Base-by-base conservation (phyloP, 2,329 filamentous ascomycete species). In the Onygenales sp. region DNA sequence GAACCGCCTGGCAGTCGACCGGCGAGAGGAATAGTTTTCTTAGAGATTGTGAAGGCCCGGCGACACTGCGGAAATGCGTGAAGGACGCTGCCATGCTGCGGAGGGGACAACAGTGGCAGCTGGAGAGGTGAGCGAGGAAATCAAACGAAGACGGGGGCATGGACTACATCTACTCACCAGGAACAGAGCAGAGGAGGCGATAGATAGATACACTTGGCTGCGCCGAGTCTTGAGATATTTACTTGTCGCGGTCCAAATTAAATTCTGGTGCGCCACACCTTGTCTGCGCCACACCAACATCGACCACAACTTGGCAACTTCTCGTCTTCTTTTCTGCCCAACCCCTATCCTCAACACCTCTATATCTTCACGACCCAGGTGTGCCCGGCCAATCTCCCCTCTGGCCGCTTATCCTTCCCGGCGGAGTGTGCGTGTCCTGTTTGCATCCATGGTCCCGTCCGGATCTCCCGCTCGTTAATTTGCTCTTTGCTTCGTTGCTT, bases 61-160 rank as follows among this genome's bases (percentile, higher is more conserved):
- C 52, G 55, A 69, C 61, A 43, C 64, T 59, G 50, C 67, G 65
- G 33, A 60, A 63, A 54, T 68, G 66, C 52, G 63, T 66, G 67
- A 69, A 69, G 14, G 53, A 61, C 54, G 11, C 17, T 31, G 43
- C 17, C 46, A 49, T 52, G 8, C 17, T 11, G 7, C 42, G 32
- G 17, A n/a, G n/a, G 38, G 48, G 17, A 21, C 38, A 11, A 41
- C 38, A 41, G 38, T 41, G 14, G 38, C 38, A 41, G 14, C 38
- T 41, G 14, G 38, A 41, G 11, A 1, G 38, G 11, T 41, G 3
- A 45, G 21, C 11, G 21, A 45, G 21, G 43, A 11, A 45, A 45
- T 31, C 5, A 45, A 14, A 17, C 17, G 43, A 8, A 8, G 10
- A 17, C 10, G 21, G 21, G 21, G 1, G 5, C 21, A 27, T 27